Percentiles rank a stretch among this genome's conserved stretches.
Conservation (phyloP, 1,284 basidiomycete species). For the Sanghuangporus baumii region DNA sequence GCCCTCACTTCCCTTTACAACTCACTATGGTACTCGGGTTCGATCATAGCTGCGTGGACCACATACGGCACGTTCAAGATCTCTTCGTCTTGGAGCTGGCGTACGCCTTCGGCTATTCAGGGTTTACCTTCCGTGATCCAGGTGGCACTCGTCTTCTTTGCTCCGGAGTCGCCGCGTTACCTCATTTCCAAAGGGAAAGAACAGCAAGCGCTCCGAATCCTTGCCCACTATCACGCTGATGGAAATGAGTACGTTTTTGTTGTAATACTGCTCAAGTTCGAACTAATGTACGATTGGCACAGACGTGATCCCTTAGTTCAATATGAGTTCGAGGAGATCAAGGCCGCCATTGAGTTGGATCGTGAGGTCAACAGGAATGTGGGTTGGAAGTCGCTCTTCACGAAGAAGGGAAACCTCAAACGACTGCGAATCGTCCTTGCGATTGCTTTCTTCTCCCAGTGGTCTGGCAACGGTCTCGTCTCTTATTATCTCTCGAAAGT, state of each 20-base stretch:
- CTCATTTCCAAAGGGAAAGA: slow-evolving; percentile 48
- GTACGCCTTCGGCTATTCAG: slow-evolving; percentile 58
- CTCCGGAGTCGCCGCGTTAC: slow-evolving; percentile 59
- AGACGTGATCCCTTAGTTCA: slow-evolving; percentile 52
- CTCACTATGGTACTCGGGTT: slow-evolving; percentile 39
- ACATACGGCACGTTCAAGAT: slow-evolving; percentile 56
- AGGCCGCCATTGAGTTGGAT: slow-evolving; percentile 46
- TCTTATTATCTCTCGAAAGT: slow-evolving; percentile 28
- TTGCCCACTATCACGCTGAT: slow-evolving; percentile 52
- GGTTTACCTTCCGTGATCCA: slow-evolving; percentile 53
- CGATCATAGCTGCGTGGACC: slow-evolving; percentile 41
- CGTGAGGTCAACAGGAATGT: slow-evolving; percentile 35
- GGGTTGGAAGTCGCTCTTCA: slow-evolving; percentile 45
- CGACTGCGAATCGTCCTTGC: slow-evolving; percentile 52
- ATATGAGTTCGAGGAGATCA: slow-evolving; percentile 60
- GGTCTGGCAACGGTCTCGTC: slow-evolving; percentile 61
- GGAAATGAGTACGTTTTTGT: slow-evolving; percentile 38
- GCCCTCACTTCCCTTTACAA: slow-evolving; percentile 51
- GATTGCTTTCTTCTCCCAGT: slow-evolving; percentile 59
- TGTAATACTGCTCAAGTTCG: background rate
- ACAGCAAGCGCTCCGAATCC: slow-evolving; percentile 38
- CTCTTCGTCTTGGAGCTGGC: slow-evolving; percentile 48
- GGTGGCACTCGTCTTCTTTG: slow-evolving; percentile 45
- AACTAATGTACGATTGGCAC: slow-evolving; percentile 1
- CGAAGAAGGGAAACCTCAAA: slow-evolving; percentile 47